Conservation (phyloP, 2,329 filamentous ascomycete genomes). For the Xylariaceae sp. region DNA sequence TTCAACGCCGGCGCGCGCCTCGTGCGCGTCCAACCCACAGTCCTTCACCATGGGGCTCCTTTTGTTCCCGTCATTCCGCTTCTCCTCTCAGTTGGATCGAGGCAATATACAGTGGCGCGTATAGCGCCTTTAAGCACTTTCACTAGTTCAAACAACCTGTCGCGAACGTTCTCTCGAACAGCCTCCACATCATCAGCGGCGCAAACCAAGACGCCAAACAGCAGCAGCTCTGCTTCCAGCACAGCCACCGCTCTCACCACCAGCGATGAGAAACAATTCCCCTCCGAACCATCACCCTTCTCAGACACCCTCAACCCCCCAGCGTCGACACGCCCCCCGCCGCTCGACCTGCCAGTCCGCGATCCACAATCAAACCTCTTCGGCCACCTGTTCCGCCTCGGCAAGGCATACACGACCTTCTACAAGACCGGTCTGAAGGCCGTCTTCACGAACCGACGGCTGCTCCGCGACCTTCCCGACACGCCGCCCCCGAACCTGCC, state of each 20-base stretch:
- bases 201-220: not conserved
- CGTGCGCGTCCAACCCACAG: constrained; percentile 29
- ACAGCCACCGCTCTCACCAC: too few species aligned
- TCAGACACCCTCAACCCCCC: constrained; percentile 70
- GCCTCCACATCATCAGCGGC: constrained; percentile 9
- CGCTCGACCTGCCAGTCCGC: constrained; percentile 66
- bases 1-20: constrained; percentile 33
- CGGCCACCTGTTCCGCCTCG: constrained; percentile 64
- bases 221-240: too few species aligned
- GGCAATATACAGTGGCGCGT: not conserved
- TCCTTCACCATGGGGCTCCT: constrained; percentile 8
- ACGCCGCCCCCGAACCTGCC: not conserved
- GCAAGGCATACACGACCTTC: constrained; percentile 80
- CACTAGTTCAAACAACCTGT: not conserved
- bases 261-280: not conserved
- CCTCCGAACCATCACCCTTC: constrained; percentile 16
- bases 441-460: constrained; percentile 70
- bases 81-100: not conserved
- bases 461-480: constrained; percentile 48
- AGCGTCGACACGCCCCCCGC: constrained; percentile 72
- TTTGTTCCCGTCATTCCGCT: not conserved
- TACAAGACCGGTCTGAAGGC: constrained; percentile 85
- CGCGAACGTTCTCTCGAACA: not conserved
- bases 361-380: constrained; percentile 51
- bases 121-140: not conserved